These are phyloP conservation scores for Hanseniaspora jakobsenii DNA, from an alignment of 805 yeast genomes.

Conservation along the genomic window DNA sequence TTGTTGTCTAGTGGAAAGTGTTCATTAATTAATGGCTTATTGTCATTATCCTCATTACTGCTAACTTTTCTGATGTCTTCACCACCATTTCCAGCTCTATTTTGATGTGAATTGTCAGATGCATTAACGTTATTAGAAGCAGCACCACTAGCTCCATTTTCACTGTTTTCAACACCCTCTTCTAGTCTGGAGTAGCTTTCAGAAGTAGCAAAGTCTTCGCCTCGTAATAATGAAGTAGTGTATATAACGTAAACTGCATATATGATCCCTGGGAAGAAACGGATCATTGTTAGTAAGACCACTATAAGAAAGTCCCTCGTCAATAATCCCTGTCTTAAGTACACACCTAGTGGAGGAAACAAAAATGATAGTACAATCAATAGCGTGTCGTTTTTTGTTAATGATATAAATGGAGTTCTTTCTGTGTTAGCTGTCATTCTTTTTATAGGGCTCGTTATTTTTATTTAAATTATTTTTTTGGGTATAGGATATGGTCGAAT, in stretches of 20 bases:
- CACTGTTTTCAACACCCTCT: neutral
- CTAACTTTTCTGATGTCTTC: no score
- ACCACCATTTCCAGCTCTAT: no score
- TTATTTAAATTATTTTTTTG: no score
- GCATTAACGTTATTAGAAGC: no score
- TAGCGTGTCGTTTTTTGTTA: constrained; percentile 10
- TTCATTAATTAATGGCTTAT: neutral
- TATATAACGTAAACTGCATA: constrained; percentile 20
- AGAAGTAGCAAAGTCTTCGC: neutral
- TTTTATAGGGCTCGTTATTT: no score
- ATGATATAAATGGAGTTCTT: constrained; percentile 1
- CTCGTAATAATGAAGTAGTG: constrained; percentile 11
- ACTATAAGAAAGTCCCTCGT: constrained; percentile 46
- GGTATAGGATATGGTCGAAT: no score
- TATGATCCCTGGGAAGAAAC: constrained; percentile 14
- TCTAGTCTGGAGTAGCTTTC: neutral
- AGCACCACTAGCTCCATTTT: no score
- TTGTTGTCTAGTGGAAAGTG: constrained; percentile 10
- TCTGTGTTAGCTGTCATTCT: no score
- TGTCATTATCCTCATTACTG: neutral
- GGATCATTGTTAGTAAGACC: constrained; percentile 14
- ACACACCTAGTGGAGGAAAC: constrained; percentile 64
- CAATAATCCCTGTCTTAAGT: constrained; percentile 51
- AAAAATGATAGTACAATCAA: constrained; percentile 35
- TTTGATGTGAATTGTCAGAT: no score